phyloP scores from a whole-genome alignment of 768 basidiomycete genomes.

The Leccinum boreale region DNA sequence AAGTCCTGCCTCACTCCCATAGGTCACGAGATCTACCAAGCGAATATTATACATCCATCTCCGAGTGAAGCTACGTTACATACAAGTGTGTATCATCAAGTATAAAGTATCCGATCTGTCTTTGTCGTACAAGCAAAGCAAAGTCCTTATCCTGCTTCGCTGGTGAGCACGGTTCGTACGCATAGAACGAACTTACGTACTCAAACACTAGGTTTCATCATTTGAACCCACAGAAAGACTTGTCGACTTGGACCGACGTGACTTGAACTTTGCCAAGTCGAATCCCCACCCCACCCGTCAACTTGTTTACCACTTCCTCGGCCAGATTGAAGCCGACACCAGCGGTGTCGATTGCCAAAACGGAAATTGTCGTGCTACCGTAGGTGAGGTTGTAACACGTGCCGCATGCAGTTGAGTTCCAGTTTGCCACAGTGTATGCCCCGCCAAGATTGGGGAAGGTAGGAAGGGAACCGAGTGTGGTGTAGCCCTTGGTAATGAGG shows the following conservation, averaged over 20 bases:
- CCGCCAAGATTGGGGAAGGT: not conserved
- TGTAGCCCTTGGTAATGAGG: slow-evolving; percentile 28
- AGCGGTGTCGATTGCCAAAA: not conserved
- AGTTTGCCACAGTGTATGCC: not conserved
- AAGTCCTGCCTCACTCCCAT: too few species aligned
- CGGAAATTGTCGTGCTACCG: not conserved
- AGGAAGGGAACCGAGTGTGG: slow-evolving; percentile 24
- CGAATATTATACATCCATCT: too few species aligned
- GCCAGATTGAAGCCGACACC: not conserved
- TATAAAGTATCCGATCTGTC: not conserved
- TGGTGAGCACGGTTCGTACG: not conserved
- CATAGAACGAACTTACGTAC: not conserved
- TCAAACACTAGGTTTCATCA: not conserved
- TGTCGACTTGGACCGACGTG: not conserved
- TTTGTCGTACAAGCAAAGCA: not conserved
- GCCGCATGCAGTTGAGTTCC: not conserved
- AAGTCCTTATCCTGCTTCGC: not conserved
- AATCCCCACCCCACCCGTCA: not conserved
- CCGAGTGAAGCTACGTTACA: not conserved
- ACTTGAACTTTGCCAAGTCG: not conserved
- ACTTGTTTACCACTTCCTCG: not conserved
- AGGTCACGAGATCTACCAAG: too few species aligned
- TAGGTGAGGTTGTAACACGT: slow-evolving; percentile 32
- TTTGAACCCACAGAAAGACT: not conserved
- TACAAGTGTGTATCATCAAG: not conserved